Conservation (phyloP, 2,329 filamentous ascomycete genomes). For the Fusarium algeriense region DNA sequence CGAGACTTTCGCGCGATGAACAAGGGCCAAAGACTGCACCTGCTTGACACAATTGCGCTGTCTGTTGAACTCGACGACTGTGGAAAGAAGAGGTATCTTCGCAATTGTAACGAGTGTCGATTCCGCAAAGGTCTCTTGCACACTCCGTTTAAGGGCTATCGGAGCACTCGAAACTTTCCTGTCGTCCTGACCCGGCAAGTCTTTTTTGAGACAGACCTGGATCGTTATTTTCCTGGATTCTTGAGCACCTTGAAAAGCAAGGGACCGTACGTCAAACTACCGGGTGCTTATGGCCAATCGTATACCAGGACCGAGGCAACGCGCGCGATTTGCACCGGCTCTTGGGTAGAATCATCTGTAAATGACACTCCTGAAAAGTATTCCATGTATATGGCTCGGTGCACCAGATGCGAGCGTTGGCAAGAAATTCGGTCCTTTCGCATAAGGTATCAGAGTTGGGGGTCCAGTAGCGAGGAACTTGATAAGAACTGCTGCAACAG, state of each 20-base stretch:
- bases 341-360: too few relatives aligned
- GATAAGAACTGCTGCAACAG: slow-evolving; percentile 7
- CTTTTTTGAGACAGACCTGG: not conserved
- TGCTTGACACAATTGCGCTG: not conserved
- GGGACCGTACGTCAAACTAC: not conserved
- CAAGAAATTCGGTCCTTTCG: slow-evolving; percentile 33
- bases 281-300: not conserved
- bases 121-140: not conserved
- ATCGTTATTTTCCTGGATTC: slow-evolving; percentile 32
- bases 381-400: slow-evolving; percentile 29
- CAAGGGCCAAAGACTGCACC: not conserved
- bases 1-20: not conserved
- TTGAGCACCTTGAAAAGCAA: not conserved
- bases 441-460: too few relatives aligned
- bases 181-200: not conserved
- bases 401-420: slow-evolving; percentile 29
- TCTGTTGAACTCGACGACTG: not conserved
- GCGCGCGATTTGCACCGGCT: too few relatives aligned
- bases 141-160: not conserved
- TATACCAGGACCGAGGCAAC: not conserved
- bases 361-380: too few relatives aligned
- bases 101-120: slow-evolving; percentile 30
- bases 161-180: slow-evolving; percentile 1
- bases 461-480: too few relatives aligned
- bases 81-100: slow-evolving; percentile 12